Evolutionary conservation across 352 stramenopile species (phyloP), one percentile per base, ranked within the genome.

Genomic region (Peronospora destructor): DNA sequence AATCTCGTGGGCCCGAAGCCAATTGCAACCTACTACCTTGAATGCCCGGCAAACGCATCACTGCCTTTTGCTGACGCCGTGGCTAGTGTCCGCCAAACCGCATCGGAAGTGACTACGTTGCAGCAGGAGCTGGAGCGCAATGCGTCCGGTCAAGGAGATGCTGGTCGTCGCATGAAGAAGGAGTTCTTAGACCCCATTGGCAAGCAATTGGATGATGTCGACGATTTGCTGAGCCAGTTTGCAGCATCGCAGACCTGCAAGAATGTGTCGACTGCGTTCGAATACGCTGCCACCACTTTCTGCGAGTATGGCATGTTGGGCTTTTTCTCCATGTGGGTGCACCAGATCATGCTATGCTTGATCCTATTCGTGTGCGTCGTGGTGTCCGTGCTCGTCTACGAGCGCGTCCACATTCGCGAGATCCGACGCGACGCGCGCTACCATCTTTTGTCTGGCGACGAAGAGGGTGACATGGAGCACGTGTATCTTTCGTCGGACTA

Each of bases 251-350:
- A 88, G 56, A 45, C 56, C n/a, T 91, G 81, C 38, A 45, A 65
- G 29, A 53, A 65, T 19, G 64, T 84, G 3, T 66, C 73, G 29
- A 63, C 48, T 21, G 68, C 60, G 11, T 69, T 85, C 11, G 43
- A 61, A 41, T 64, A 79, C 38, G 81, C 76, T 6, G 58, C 77
- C 21, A 60, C 64, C 29, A 66, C 71, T 35, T 88, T 77, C 58
- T 91, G 81, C 54, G 80, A 85, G 61, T 89, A 81, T 57, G 77
- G 81, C 42, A 85, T 91, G 54, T 62, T 89, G 34, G 81, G 81
- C 17, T 83, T 91, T 53, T 87, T 88, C 45, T 87, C 77, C 11
- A 85, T 91, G 76, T 91, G 81, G 81, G 70, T 86, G 40, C 81
- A 91, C 49, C 81, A 91, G 67, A 76, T 91, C 29, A 46, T 88